Conservation (phyloP, 208 protist species). For the Leishmania lainsoni region DNA sequence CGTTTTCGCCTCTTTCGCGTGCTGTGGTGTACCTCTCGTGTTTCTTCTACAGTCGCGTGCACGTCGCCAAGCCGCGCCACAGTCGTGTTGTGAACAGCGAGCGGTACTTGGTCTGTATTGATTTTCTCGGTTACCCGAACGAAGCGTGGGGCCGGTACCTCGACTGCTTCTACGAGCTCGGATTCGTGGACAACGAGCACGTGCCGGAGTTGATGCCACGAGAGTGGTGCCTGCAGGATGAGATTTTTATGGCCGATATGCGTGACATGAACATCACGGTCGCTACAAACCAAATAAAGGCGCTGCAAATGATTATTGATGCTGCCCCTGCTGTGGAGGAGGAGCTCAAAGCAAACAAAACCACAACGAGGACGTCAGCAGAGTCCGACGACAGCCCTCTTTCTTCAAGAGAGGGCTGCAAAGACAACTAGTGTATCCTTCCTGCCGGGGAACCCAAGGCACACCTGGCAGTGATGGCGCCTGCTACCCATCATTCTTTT, state of each 20-base stretch:
- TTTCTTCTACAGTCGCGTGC: conserved; percentile 80
- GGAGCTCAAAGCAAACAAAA: neutral
- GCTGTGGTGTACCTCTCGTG: conserved; percentile 82
- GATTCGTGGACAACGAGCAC: conserved; percentile 64
- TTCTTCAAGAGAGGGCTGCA: neutral
- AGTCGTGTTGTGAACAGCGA: conserved; percentile 93
- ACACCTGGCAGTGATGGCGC: neutral
- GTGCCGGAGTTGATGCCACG: conserved; percentile 65
- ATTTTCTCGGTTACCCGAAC: conserved; percentile 40
- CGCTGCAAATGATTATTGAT: conserved; percentile 68
- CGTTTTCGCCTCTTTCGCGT: conserved; percentile 81
- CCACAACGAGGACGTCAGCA: neutral
- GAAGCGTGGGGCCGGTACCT: conserved; percentile 61
- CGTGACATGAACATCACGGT: conserved; percentile 60
- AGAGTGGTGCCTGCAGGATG: conserved; percentile 50
- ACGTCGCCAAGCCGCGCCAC: conserved; percentile 90
- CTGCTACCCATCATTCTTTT: neutral
- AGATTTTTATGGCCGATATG: conserved; percentile 49
- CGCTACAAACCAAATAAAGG: conserved; percentile 56
- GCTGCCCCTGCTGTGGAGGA: conserved; percentile 15
- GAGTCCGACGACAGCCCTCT: neutral
- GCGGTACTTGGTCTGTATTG: conserved; percentile 83
- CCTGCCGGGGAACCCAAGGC: neutral
- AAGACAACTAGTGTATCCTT: neutral
- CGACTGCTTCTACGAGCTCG: conserved; percentile 54